Conservation (phyloP, 2,329 filamentous ascomycete species). For the Grosmannia clavigera region DNA sequence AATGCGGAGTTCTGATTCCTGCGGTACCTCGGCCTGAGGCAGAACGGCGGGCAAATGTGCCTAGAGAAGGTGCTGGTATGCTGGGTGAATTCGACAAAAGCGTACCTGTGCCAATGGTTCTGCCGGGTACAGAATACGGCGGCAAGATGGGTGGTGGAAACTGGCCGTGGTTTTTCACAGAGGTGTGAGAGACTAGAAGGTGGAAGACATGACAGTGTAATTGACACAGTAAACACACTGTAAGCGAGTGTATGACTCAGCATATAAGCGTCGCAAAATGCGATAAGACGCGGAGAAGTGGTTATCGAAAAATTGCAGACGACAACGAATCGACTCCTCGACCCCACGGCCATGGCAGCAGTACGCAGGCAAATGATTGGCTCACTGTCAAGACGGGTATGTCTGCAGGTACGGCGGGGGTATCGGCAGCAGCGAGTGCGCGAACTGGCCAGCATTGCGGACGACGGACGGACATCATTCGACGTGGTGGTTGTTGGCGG, state of each 20-base stretch:
- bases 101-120: slow-evolving; percentile 52
- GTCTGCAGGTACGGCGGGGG: neutral
- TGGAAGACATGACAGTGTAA: too few species aligned
- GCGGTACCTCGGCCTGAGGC: neutral
- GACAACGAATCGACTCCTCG: neutral
- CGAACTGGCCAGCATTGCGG: slow-evolving; percentile 8
- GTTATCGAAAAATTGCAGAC: too few species aligned
- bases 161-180: slow-evolving; percentile 30
- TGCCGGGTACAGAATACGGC: slow-evolving; percentile 41
- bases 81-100: slow-evolving; percentile 38
- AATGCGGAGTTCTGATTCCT: slow-evolving; percentile 76
- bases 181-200: neutral
- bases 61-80: neutral
- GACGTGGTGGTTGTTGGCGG: slow-evolving; percentile 95
- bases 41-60: neutral
- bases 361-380: neutral
- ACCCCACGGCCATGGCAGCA: neutral
- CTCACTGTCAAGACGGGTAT: neutral
- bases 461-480: slow-evolving; percentile 33
- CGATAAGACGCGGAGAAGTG: too few species aligned
- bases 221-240: too few species aligned
- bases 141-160: slow-evolving; percentile 13
- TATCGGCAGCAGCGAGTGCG: neutral
- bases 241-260: too few species aligned
- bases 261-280: too few species aligned